Base-by-base conservation (phyloP, 1,284 basidiomycete genomes). In the Ceraceosorus guamensis region DNA sequence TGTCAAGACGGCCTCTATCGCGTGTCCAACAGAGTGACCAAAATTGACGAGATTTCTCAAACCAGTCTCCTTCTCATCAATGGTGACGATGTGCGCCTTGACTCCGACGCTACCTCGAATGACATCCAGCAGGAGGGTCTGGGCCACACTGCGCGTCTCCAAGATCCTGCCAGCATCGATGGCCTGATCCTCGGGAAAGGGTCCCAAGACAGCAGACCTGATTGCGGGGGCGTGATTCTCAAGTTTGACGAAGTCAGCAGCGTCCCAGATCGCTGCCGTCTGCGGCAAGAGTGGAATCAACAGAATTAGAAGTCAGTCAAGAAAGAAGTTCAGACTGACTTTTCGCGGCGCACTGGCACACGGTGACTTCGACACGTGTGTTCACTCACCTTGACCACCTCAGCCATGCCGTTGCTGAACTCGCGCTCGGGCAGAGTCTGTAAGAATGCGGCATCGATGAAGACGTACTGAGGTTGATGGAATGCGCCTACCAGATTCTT, bases 401-500 rank as follows among this genome's bases (percentile, higher is more conserved):
- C 93, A 1, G 95, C 92, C 89, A 99, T 96, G 48, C 93, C 93
- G 74, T 98, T 98, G 46, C 89, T 88, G 67, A 97, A 92, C 77
- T 98, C 95, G 60, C 95, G 82, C 46, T 85, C 79, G 0, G 92
- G 92, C 4, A 99, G 85, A 1, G 91, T 93, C 68, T 91, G 88
- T 60, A 99, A 83, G 81, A 95, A 95, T 0, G 91, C 87, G 14
- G 90, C 87, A 77, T 99, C 95, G 68, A 97, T 95, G 78, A 99
- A 99, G 76, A 97, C 87, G 80, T 87, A 97, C 70, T 87, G 84
- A 1, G 93, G 93, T 78, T 98, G 95, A 88, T 91, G 92, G 81
- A 99, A 99, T 3, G 93, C 88, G 62, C 93, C 95, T 66, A 98
- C 89, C 66, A 98, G 83, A 78, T 99, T 99, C 81, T 99, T 99